Evolutionary conservation across 148 eudicot genomes (phyloP).

Genomic region (Rhododendron simsii): DNA sequence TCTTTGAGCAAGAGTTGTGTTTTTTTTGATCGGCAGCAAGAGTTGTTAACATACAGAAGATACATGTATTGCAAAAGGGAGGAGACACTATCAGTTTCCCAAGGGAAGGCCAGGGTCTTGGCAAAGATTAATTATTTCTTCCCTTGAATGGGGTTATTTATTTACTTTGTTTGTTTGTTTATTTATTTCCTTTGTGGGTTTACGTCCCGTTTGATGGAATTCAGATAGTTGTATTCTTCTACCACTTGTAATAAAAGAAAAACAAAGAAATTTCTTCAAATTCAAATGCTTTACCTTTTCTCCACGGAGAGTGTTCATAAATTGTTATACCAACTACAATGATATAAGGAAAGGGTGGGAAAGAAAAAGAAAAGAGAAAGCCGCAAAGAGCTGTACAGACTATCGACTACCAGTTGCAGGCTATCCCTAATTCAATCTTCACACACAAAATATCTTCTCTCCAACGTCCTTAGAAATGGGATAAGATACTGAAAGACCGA

Average conservation of each 20-base stretch:
- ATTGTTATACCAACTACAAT: not conserved
- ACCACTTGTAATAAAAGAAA: too few relatives aligned
- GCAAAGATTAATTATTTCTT: too few relatives aligned
- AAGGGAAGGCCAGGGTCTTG: too few relatives aligned
- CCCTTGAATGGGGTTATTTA: too few relatives aligned
- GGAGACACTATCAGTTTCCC: not conserved
- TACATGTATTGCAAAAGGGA: not conserved
- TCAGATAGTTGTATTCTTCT: not conserved
- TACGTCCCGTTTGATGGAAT: too few relatives aligned
- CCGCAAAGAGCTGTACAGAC: slow-evolving; percentile 14
- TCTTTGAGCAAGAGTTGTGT: not conserved
- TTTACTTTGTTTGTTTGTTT: too few relatives aligned
- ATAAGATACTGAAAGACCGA: slow-evolving; percentile 1
- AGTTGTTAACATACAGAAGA: not conserved
- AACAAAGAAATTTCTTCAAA: not conserved
- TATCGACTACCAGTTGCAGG: not conserved
- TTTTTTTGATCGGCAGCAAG: not conserved
- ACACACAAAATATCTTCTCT: slow-evolving; percentile 12
- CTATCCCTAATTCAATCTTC: not conserved
- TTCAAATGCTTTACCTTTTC: slow-evolving; percentile 5
- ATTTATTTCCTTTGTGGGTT: too few relatives aligned
- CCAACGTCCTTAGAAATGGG: slow-evolving; percentile 12
- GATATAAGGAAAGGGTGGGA: not conserved
- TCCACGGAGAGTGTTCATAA: slow-evolving; percentile 5
- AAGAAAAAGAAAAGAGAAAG: not conserved